Conservation (phyloP, 2,329 filamentous ascomycete genomes). For the Fusarium mexicanum region DNA sequence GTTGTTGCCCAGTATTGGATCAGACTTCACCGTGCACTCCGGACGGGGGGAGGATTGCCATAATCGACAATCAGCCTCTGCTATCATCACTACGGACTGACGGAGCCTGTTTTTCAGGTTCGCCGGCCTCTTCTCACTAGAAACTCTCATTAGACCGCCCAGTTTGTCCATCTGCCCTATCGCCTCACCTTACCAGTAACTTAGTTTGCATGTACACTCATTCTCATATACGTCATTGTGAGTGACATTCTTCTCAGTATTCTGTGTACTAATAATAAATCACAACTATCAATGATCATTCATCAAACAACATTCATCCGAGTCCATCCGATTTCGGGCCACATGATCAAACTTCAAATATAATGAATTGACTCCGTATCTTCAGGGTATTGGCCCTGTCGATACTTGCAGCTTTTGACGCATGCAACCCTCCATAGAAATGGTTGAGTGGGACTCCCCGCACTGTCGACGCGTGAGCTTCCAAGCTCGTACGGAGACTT, state of each 20-base stretch:
- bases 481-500: neutral
- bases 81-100: constrained; percentile 6
- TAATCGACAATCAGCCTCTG: constrained; percentile 5
- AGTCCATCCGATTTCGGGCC: constrained; percentile 24
- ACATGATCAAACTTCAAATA: constrained; percentile 22
- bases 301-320: constrained; percentile 1
- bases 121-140: neutral
- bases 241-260: constrained; percentile 2
- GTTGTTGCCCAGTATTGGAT: constrained; percentile 1
- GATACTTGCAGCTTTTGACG: constrained; percentile 1
- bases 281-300: constrained; percentile 1
- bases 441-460: constrained; percentile 11
- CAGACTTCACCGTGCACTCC: constrained; percentile 2
- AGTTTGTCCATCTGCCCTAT: neutral
- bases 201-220: neutral
- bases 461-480: neutral
- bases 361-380: constrained; percentile 3
- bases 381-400: neutral
- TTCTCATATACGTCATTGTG: constrained; percentile 9
- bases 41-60: constrained; percentile 12
- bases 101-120: neutral
- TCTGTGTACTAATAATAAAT: neutral
- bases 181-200: neutral
- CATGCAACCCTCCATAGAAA: constrained; percentile 14
- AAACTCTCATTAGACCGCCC: neutral